These are phyloP conservation scores for Pseudocercospora macadamiae DNA, from an alignment of 2,329 filamentous ascomycete species.

Conservation along the genomic window DNA sequence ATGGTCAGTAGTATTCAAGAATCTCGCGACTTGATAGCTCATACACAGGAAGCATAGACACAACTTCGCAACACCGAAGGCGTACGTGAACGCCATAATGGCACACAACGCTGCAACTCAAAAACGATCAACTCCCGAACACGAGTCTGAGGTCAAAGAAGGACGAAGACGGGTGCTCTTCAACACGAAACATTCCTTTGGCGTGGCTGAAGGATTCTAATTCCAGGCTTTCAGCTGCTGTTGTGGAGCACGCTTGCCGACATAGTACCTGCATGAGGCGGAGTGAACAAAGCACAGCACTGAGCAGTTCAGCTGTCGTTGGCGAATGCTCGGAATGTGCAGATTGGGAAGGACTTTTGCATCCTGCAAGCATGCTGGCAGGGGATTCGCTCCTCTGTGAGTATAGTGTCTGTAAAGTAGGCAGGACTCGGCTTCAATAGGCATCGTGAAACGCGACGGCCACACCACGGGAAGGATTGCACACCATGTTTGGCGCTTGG, in stretches of 20 bases:
- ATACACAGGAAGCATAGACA: conserved; percentile 3
- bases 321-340: not conserved
- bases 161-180: not conserved
- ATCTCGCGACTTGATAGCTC: no score
- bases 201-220: not conserved
- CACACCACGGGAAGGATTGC: not conserved
- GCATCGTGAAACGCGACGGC: not conserved
- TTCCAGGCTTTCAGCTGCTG: not conserved
- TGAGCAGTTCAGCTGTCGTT: not conserved
- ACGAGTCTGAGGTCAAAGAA: not conserved
- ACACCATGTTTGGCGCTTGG: conserved; percentile 1
- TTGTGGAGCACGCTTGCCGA: not conserved
- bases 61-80: not conserved
- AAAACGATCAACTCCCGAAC: not conserved
- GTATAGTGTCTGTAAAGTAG: not conserved
- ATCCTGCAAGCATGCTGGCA: not conserved
- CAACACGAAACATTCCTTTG: not conserved
- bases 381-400: not conserved
- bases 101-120: not conserved
- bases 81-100: not conserved
- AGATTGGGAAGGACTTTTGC: not conserved
- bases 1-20: not conserved
- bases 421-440: not conserved
- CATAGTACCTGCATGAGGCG: not conserved
- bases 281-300: not conserved